Evolutionary conservation across 495 filamentous ascomycete genomes (phyloP), one percentile per base, ranked within the genome.

Genomic region (Rostrohypoxylon terebratum): DNA sequence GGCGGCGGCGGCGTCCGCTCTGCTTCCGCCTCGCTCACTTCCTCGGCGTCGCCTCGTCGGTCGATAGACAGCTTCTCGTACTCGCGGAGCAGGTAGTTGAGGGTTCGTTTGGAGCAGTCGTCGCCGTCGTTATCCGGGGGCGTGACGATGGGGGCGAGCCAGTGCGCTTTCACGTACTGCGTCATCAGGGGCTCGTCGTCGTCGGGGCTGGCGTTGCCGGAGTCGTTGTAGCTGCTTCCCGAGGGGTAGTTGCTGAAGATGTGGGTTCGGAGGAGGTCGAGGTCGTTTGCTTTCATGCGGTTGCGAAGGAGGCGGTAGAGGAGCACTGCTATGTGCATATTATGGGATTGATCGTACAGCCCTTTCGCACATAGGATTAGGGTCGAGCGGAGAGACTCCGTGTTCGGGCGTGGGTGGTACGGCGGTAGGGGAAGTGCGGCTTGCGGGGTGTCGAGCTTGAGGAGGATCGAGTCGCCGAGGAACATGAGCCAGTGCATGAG

Each of bases 331-430:
- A 82, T 69, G 53, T 78, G 79, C 60, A 75, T 62, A 38, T 71
- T 74, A 40, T 54, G 71, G 18, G 74, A 51, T 20, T 81, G 79
- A n/a, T 82, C 81, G 57, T 77, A 73, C 0, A 82, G 63, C 0
- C 81, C 81, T 60, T 82, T 82, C 31, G 72, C 73, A 11, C 76
- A 63, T 0, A 82, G 80, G 28, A 82, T 53, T 0, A 79, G 48
- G 3, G 81, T 81, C 11, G 79, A 80, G 2, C 75, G 71, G 7
- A 77, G 66, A 0, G 74, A 54, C 40, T 81, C 80, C 11, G 77
- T 31, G 20, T 58, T 11, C 18, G 69, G 44, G 42, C 14, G 25
- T 10, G 55, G 23, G 18, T 31, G 20, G 3, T 33, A 18, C 38
- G 36, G 16, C 36, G 28, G 5, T 14, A 11, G 23, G 31, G 31